Evolutionary conservation across 2,329 filamentous ascomycete genomes (phyloP).

Genomic region (Cucurbitaria berberidis): DNA sequence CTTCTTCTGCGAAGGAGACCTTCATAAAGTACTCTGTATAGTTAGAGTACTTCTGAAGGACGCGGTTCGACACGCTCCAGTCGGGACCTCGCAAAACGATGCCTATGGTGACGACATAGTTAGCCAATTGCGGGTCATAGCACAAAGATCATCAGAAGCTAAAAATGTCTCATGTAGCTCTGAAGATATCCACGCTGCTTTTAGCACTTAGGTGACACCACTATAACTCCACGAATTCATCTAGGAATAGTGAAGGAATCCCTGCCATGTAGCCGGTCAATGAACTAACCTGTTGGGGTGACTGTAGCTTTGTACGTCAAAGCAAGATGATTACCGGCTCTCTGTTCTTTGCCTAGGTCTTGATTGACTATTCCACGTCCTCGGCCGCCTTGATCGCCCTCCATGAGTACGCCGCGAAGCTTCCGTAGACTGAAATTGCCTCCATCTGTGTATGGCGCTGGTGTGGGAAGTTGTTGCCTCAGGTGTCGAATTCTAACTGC

Average conservation of each 20-base stretch:
- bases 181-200: neutral
- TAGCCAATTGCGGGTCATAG: neutral
- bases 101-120: neutral
- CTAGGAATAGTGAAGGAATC: neutral
- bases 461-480: slow-evolving; percentile 58
- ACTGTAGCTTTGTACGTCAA: slow-evolving; percentile 62
- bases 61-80: slow-evolving; percentile 62
- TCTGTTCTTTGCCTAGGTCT: slow-evolving; percentile 59
- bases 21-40: slow-evolving; percentile 52
- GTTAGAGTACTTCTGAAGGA: slow-evolving; percentile 34
- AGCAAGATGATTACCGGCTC: slow-evolving; percentile 47
- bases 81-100: slow-evolving; percentile 54
- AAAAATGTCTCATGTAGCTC: neutral
- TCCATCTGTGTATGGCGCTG: slow-evolving; percentile 19
- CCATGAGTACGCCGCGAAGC: slow-evolving; percentile 10
- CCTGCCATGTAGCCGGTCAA: neutral
- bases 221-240: neutral
- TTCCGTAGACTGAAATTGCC: slow-evolving; percentile 8
- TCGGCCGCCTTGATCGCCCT: slow-evolving; percentile 14
- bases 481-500: slow-evolving; percentile 73
- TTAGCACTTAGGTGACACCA: neutral
- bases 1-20: slow-evolving; percentile 76
- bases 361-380: slow-evolving; percentile 59
- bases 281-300: slow-evolving; percentile 47
- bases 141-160: neutral